These are phyloP conservation scores for Neopestalotiopsis sp. DNA, from an alignment of 2,329 filamentous ascomycete species.

Conservation along the genomic window DNA sequence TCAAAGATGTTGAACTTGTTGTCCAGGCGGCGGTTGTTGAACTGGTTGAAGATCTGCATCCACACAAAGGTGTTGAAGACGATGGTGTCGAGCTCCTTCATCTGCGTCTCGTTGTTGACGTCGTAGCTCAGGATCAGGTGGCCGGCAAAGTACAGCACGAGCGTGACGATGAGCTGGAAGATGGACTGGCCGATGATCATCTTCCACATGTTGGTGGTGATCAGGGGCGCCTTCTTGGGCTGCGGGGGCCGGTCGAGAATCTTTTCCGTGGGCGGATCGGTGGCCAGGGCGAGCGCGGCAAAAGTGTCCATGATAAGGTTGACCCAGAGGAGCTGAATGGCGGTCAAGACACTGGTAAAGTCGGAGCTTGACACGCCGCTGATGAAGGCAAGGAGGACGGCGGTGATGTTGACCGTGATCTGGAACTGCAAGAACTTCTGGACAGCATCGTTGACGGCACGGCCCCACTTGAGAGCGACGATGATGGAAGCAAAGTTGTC, in stretches of 20 bases:
- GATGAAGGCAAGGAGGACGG: constrained; percentile 68
- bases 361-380: constrained; percentile 62
- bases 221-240: constrained; percentile 72
- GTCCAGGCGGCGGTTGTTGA: constrained; percentile 68
- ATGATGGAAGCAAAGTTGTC: constrained; percentile 72
- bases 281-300: constrained; percentile 68
- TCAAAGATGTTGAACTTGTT: constrained; percentile 68
- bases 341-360: constrained; percentile 65
- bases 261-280: constrained; percentile 62
- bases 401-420: constrained; percentile 74
- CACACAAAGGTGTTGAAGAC: constrained; percentile 75
- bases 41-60: constrained; percentile 75
- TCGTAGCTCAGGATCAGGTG: constrained; percentile 58
- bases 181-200: constrained; percentile 68
- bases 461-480: constrained; percentile 71
- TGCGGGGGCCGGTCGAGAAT: constrained; percentile 60
- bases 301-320: constrained; percentile 75
- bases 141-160: constrained; percentile 66
- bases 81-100: constrained; percentile 58
- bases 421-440: constrained; percentile 73
- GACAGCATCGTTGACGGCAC: constrained; percentile 70
- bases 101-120: constrained; percentile 42
- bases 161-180: constrained; percentile 63
- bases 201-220: constrained; percentile 73
- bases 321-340: constrained; percentile 72